A percentile compares a stretch with the other conserved stretches of the same genome.
These are phyloP conservation scores for Parachlorella kessleri DNA, from an alignment of 139 green algal genomes.

Conservation along the genomic window DNA sequence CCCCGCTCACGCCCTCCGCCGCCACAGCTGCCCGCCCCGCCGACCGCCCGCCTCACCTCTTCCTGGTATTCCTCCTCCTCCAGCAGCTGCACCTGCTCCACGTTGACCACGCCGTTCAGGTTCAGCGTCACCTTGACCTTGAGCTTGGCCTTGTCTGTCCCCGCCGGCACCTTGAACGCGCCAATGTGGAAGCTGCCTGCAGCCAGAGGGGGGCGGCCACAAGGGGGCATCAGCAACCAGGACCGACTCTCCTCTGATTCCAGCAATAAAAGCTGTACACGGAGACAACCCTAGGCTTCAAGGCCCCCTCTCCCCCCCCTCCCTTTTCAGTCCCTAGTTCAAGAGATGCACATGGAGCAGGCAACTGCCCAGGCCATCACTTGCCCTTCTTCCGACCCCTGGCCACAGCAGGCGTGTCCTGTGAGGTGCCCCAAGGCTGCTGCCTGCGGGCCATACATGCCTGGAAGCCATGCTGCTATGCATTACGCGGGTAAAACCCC, in stretches of 20 bases:
- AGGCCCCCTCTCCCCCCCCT: background rate
- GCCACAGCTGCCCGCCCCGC: slow-evolving; percentile 1
- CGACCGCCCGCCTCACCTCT: slow-evolving; percentile 47
- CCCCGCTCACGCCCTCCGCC: too few species aligned
- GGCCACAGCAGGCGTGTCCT: too few species aligned
- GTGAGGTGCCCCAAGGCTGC: too few species aligned
- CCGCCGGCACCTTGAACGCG: slow-evolving; percentile 36
- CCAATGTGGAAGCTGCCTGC: slow-evolving; percentile 57
- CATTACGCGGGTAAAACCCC: too few species aligned
- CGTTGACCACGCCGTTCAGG: slow-evolving; percentile 83
- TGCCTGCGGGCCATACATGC: too few species aligned
- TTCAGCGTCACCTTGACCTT: slow-evolving; percentile 90
- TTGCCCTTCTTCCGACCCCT: too few species aligned
- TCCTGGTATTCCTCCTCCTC: slow-evolving; percentile 86
- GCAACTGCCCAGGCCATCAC: too few species aligned
- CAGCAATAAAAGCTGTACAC: background rate
- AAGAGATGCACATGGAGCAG: too few species aligned
- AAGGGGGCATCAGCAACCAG: background rate
- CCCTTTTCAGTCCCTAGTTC: background rate
- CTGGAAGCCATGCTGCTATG: too few species aligned
- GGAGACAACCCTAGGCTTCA: background rate
- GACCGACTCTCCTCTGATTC: background rate
- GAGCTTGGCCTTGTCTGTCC: slow-evolving; percentile 80
- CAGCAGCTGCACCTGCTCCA: slow-evolving; percentile 80
- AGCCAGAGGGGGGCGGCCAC: background rate